Evolutionary conservation across 2,329 filamentous ascomycete species (phyloP).

Genomic region (Acarospora socialis): DNA sequence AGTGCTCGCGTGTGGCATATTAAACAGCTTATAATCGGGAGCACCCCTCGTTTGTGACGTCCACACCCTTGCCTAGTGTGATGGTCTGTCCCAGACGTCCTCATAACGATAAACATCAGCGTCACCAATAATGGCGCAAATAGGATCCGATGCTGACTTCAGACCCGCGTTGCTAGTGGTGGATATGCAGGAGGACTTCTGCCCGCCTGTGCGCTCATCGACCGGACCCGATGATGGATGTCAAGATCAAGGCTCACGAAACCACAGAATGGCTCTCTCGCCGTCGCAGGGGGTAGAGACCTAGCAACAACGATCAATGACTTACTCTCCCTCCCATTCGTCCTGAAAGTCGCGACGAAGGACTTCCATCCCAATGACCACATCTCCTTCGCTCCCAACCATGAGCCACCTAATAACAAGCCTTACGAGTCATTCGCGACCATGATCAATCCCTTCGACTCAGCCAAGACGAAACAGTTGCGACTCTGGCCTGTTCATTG

Average conservation of each 20-base stretch:
- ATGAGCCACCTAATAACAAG: constrained; percentile 44
- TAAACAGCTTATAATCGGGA: too few species aligned
- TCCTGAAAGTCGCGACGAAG: constrained; percentile 67
- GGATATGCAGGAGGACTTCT: constrained; percentile 92
- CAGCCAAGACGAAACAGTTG: constrained; percentile 47
- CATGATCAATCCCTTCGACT: constrained; percentile 47
- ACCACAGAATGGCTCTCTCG: constrained; percentile 62
- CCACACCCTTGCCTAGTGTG: neutral
- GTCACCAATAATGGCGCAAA: neutral
- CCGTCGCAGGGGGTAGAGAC: constrained; percentile 58
- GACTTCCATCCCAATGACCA: constrained; percentile 79
- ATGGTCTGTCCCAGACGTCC: neutral
- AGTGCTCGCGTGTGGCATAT: neutral
- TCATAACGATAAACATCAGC: neutral
- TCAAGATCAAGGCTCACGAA: constrained; percentile 4
- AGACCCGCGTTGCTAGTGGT: constrained; percentile 56
- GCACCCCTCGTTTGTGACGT: neutral
- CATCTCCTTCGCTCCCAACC: constrained; percentile 78
- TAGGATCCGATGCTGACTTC: constrained; percentile 18
- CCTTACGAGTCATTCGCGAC: constrained; percentile 53
- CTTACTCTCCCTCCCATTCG: constrained; percentile 59
- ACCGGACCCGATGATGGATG: neutral
- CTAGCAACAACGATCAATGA: constrained; percentile 59
- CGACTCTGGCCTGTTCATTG: constrained; percentile 87
- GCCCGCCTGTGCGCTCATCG: constrained; percentile 55